Conservation (phyloP, 1,139 yeast species). For the Debaryomyces fabryi region DNA sequence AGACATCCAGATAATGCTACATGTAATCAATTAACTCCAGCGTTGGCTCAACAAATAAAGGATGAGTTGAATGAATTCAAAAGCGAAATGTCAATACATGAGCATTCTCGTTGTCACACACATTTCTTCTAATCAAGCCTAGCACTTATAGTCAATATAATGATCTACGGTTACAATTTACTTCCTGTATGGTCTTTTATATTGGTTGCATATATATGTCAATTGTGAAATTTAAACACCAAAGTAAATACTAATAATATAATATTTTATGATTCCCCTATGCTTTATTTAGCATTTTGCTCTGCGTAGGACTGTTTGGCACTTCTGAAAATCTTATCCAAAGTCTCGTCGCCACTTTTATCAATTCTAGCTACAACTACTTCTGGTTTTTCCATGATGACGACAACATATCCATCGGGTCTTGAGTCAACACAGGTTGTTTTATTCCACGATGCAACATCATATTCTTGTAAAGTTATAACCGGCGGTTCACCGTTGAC, state of each 20-base stretch:
- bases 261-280: not conserved
- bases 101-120: constrained; percentile 74
- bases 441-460: constrained; percentile 55
- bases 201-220: constrained; percentile 1
- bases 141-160: not conserved
- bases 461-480: constrained; percentile 48
- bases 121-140: constrained; percentile 61
- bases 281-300: constrained; percentile 5
- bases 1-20: constrained; percentile 94
- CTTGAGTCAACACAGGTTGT: constrained; percentile 52
- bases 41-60: constrained; percentile 82
- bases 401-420: constrained; percentile 42
- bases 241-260: not conserved
- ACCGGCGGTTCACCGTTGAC: constrained; percentile 53
- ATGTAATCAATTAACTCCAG: constrained; percentile 89
- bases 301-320: constrained; percentile 41
- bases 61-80: constrained; percentile 82
- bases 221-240: not conserved
- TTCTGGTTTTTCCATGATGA: constrained; percentile 48
- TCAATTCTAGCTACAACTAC: constrained; percentile 47
- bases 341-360: constrained; percentile 34
- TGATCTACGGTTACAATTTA: not conserved
- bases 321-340: constrained; percentile 49
- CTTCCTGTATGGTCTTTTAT: not conserved
- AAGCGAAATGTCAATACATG: constrained; percentile 81